Evolutionary conservation across 495 filamentous ascomycete genomes (phyloP), one percentile per base, ranked within the genome.

Genomic region (Hypoxylon lienhwacheense): DNA sequence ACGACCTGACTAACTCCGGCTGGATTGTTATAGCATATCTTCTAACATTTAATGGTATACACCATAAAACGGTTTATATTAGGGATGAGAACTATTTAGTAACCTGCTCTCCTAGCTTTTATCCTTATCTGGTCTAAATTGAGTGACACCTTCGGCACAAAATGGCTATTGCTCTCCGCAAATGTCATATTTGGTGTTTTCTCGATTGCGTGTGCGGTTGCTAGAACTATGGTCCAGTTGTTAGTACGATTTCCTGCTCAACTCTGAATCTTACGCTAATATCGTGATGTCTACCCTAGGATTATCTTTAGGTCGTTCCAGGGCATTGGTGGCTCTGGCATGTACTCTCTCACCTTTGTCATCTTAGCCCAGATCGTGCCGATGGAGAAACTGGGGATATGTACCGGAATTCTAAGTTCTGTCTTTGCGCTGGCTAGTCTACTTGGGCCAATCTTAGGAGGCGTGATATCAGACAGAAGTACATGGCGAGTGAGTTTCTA

Each of bases 21-120:
- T 85, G 81, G 82, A 69, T 86, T 10, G 70, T 83, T 22, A 80
- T 78, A 1, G 69, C 72, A 10, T 86, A 85, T 53, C 62, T 84
- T 10, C 56, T 84, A 32, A 81, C 74, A 2, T 82, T 83, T 39
- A 76, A 79, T 15, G 78, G 81, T 77, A 67, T 47, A 67, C n/a
- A 16, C n/a, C 11, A 31, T 1, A 4, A 39, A 2, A 10, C 11
- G 22, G 8, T 5, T 15, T 4, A 28, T 15, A 14, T 6, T 1
- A 19, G 15, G 12, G 21, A 15, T 16, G 8, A 28, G 24, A 5
- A 16, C 1, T 25, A 15, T 24, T 16, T 55, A 17, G 55, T 17
- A 10, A 16, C 6, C 10, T 34, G 21, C 4, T 14, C 33, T 12
- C 21, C 11, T 15, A 74, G 75, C 72, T 8, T 78, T 81, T 40